These are phyloP conservation scores for Lachnellula cervina DNA, from an alignment of 2,329 filamentous ascomycete genomes.

Conservation along the genomic window DNA sequence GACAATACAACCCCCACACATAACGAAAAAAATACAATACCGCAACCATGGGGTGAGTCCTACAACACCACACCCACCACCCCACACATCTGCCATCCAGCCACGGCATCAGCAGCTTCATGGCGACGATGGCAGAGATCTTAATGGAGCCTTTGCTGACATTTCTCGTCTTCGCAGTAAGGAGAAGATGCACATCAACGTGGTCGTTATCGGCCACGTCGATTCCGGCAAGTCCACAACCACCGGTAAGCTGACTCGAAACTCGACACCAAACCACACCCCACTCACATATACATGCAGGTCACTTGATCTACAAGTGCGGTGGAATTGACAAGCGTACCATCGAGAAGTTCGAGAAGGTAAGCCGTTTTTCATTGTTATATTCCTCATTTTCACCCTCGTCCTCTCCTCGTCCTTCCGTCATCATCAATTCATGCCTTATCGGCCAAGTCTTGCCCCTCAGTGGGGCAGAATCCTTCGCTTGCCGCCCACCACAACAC, in stretches of 20 bases:
- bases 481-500: constrained; percentile 13
- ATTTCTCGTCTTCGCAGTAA: constrained; percentile 57
- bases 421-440: constrained; percentile 14
- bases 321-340: constrained; percentile 99
- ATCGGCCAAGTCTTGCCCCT: constrained; percentile 28
- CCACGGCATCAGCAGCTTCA: constrained; percentile 14
- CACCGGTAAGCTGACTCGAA: constrained; percentile 59
- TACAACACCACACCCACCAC: neutral
- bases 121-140: constrained; percentile 11
- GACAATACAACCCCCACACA: constrained; percentile 23
- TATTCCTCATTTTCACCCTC: constrained; percentile 5
- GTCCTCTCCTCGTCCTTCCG: constrained; percentile 6
- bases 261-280: constrained; percentile 5
- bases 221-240: constrained; percentile 99
- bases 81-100: constrained; percentile 6
- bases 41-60: constrained; percentile 33
- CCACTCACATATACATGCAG: constrained; percentile 41
- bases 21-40: constrained; percentile 24
- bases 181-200: constrained; percentile 95
- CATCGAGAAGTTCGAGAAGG: constrained; percentile 99
- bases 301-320: constrained; percentile 99
- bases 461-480: constrained; percentile 28
- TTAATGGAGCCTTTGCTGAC: constrained; percentile 22
- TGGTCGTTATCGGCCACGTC: constrained; percentile 99
- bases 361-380: constrained; percentile 41